Evolutionary conservation across 2,329 filamentous ascomycete genomes (phyloP).

Genomic region (Verticillium nonalfalfae): DNA sequence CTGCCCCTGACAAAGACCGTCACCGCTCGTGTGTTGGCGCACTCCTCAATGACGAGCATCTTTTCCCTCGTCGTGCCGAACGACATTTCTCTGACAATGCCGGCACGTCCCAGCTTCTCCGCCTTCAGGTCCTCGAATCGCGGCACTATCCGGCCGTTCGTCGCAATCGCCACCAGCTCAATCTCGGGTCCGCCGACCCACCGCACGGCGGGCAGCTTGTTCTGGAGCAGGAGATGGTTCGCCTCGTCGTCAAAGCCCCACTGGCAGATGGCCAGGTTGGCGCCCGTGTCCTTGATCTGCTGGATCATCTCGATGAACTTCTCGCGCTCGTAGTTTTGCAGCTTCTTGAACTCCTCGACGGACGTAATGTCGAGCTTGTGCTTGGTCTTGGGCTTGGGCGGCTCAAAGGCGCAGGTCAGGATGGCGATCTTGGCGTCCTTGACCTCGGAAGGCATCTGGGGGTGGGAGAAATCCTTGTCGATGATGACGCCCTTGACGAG

Average conservation of each 20-base stretch:
- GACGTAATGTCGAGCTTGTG: slow-evolving; percentile 97
- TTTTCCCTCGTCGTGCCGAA: slow-evolving; percentile 98
- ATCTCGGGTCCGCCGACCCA: slow-evolving; percentile 99
- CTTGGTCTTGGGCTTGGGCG: slow-evolving; percentile 99
- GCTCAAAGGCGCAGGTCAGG: slow-evolving; percentile 95
- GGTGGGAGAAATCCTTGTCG: slow-evolving; percentile 99
- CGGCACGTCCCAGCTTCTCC: slow-evolving; percentile 86
- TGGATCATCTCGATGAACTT: slow-evolving; percentile 99
- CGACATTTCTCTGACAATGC: slow-evolving; percentile 86
- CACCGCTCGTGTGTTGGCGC: slow-evolving; percentile 93
- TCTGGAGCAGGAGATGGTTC: slow-evolving; percentile 94
- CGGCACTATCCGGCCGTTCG: slow-evolving; percentile 94
- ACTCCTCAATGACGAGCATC: slow-evolving; percentile 99
- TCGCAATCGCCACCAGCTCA: slow-evolving; percentile 96
- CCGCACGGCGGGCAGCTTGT: slow-evolving; percentile 88
- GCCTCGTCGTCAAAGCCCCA: slow-evolving; percentile 99
- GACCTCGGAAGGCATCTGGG: slow-evolving; percentile 96
- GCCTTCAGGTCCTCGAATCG: slow-evolving; percentile 90
- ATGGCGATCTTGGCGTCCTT: slow-evolving; percentile 95
- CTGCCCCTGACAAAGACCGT: slow-evolving; percentile 94
- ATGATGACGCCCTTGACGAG: slow-evolving; percentile 97
- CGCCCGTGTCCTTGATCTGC: slow-evolving; percentile 94
- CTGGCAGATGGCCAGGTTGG: slow-evolving; percentile 96
- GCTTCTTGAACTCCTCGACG: slow-evolving; percentile 96
- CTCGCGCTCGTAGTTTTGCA: slow-evolving; percentile 90